Evolutionary conservation across 164 flowering plant genomes (phyloP), one percentile per base, ranked within the genome.

Genomic region (Stephania japonica): DNA sequence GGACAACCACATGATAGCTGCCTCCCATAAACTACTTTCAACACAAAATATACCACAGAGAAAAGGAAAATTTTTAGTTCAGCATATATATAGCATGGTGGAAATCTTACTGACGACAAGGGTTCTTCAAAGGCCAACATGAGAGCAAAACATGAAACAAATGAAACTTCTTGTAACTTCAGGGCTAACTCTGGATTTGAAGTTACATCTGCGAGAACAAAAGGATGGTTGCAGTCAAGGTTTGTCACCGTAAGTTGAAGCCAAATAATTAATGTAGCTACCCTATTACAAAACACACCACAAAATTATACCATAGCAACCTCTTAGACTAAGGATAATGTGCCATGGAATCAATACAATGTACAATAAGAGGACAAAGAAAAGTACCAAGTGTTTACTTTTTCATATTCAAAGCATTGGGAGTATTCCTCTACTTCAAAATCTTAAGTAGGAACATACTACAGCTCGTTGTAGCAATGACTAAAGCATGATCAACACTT

Each of bases 91-190:
- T 65, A 27, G 11, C 19, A 32, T 24, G 68, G 65, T 11, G 24
- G 47, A 12, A 66, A 72, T 75, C 89, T 84, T 80, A 92, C 98
- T 68, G 80, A 80, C n/a, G 86, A 76, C 74, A 93, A 81, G 72
- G 96, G 90, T 77, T 87, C 88, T 75, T 81, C 70, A 83, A 93
- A 89, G 69, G 96, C 98, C 78, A 92, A 77, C 96, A 93, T 88
- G 71, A 91, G 87, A 71, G 88, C 89, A 80, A 93, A 91, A 76
- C 96, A 86, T 6, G 96, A 80, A 75, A 21, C 70, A 70, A 81
- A 88, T 71, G 94, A 93, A 83, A 88, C 74, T 65, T 89, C 86
- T 77, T 82, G 78, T 77, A 88, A 66, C 80, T 79, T 84, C 11
- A n/a, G 66, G 26, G 85, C 84, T 72, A 85, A 73, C 41, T 87